Base-by-base conservation (phyloP, 805 yeast species). In the Metahyphopichia silvanorum region DNA sequence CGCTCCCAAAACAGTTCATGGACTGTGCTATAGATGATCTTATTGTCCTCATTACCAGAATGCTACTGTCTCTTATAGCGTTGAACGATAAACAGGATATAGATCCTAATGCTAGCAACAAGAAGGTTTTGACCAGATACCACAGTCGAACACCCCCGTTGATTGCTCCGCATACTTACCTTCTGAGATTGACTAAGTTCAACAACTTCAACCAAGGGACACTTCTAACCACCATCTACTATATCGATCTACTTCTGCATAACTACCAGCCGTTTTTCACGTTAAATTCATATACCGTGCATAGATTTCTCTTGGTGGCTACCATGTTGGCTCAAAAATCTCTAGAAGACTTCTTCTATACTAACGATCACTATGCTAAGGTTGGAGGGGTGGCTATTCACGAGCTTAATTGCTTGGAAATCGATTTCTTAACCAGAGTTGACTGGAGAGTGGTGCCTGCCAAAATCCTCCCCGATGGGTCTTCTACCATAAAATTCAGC, bases 141-240 rank as follows among this genome's bases (percentile, higher is more conserved):
- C 98, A 91, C 56, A 88, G 97, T 4, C 71, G 97, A 40, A 80
- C 91, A 0, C 95, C 97, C 3, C 98, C 98, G 0, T 75, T 74
- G 12, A 91, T 91, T 27, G 82, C 95, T 5, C 77, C 88, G 11
- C 75, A 74, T 43, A 85, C 84, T 34, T 91, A 91, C 49, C 58
- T 89, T 27, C 60, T 79, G 28, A 71, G 98, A 46, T 65, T 91
- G 29, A 74, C 91, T 6, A 82, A 85, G 46, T 91, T 85, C 57
- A 88, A 95, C 37, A 79, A 86, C 28, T 66, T 93, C 37, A 95
- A 88, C 43, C 84, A 84, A 40, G 84, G 94, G 4, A 84, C 91
- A 2, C 63, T 91, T 23, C 66, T 91, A 31, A 72, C 94, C 1
- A 72, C 93, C 10, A 79, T 93, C n/a, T 91, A 88, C 54, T 89